Evolutionary conservation across 352 stramenopile genomes (phyloP).

Genomic region (Pythium phragmitis): DNA sequence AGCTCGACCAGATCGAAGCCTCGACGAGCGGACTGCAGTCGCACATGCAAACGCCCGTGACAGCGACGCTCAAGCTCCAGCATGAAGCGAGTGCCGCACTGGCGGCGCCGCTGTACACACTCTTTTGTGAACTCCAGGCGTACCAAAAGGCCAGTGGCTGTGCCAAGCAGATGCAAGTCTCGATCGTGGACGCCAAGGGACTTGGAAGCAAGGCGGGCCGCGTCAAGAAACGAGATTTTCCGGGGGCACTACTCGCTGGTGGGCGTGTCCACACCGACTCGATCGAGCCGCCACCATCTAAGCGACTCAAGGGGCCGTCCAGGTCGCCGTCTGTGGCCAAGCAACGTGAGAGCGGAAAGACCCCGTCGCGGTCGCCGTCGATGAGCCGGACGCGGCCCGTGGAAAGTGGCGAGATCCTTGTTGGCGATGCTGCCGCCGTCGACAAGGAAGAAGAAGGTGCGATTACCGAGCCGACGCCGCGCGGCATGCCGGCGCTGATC

Average conservation of each 20-base stretch:
- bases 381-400: slow-evolving; percentile 25
- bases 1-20: slow-evolving; percentile 56
- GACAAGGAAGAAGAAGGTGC: slow-evolving; percentile 10
- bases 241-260: slow-evolving; percentile 27
- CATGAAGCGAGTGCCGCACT: slow-evolving; percentile 39
- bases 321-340: slow-evolving; percentile 29
- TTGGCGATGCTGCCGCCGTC: slow-evolving; percentile 18
- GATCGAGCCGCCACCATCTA: slow-evolving; percentile 19
- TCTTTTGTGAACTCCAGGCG: slow-evolving; percentile 74
- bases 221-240: slow-evolving; percentile 37
- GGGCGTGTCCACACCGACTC: slow-evolving; percentile 7
- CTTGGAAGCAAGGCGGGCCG: slow-evolving; percentile 17
- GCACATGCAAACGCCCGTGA: slow-evolving; percentile 56
- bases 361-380: slow-evolving; percentile 57
- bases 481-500: neutral
- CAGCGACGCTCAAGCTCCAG: slow-evolving; percentile 40
- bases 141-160: slow-evolving; percentile 59
- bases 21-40: slow-evolving; percentile 57
- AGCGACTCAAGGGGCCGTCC: slow-evolving; percentile 44
- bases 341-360: slow-evolving; percentile 14
- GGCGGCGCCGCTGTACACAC: slow-evolving; percentile 61
- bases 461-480: neutral
- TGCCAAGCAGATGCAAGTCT: slow-evolving; percentile 44
- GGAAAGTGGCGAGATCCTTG: slow-evolving; percentile 44
- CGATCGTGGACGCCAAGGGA: slow-evolving; percentile 46